A percentile compares a stretch with the other conserved stretches of the same genome.
phyloP scores from a whole-genome alignment of 2,329 filamentous ascomycete species.

The Microdochium trichocladiopsis region DNA sequence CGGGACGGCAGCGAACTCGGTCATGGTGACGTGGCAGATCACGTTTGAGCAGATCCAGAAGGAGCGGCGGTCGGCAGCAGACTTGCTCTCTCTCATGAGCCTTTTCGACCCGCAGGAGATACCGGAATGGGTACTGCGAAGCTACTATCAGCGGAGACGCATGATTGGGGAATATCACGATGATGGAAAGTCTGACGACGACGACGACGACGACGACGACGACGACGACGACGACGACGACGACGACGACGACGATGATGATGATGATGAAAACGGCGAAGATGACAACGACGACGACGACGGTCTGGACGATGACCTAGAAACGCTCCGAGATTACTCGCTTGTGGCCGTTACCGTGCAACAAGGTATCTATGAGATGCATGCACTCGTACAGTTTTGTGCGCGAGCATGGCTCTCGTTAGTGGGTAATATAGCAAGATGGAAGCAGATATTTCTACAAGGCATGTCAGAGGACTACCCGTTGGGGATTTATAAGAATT shows the following conservation, averaged over 20 bases:
- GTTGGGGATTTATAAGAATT: background rate
- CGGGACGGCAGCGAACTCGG: slow-evolving; percentile 13
- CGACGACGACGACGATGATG: background rate
- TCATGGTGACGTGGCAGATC: slow-evolving; percentile 19
- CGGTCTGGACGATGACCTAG: no score
- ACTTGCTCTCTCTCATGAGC: no score
- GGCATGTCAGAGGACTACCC: background rate
- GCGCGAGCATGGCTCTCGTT: no score
- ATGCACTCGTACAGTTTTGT: no score
- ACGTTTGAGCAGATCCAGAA: slow-evolving; percentile 10
- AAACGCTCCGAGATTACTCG: no score
- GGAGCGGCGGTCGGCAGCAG: no score
- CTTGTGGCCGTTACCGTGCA: no score
- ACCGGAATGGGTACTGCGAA: no score
- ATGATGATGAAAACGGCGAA: background rate
- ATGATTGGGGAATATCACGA: background rate
- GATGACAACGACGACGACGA: background rate
- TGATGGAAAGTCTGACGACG: background rate
- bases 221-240: background rate
- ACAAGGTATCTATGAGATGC: no score
- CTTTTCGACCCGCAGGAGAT: no score
- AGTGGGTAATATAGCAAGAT: no score
- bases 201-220: background rate
- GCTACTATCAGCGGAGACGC: background rate
- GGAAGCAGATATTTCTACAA: no score